Evolutionary conservation across 345 rosid genomes (phyloP), one percentile per base, ranked within the genome.

Genomic region (Heritiera fomes): DNA sequence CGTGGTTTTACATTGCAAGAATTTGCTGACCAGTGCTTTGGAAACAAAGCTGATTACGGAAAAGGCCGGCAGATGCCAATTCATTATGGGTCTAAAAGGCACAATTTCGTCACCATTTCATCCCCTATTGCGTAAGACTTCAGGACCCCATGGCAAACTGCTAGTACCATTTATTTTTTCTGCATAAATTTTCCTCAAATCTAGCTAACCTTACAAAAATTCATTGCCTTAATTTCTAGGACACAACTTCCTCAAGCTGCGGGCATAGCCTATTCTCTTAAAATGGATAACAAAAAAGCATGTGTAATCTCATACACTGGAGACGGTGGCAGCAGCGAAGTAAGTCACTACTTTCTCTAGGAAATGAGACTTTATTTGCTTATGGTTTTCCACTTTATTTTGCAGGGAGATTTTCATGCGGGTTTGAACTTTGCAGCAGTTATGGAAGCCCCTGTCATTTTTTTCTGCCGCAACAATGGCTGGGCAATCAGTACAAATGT

Each of bases 41-140:
- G 93, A 6, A 91, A 93, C 83, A 87, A 84, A 55, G 84, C 80
- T 78, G 98, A 93, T 74, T 81, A 88, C 75, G 98, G 98, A 18
- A 93, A 89, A 89, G 98, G 96, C 53, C 80, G 96, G 80, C 98
- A 93, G 84, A 93, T 93, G 98, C 94, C 96, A 7, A 67, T 91
- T 65, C 98, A 93, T 81, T 93, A 93, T 62, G 98, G 98, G 20
- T 93, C 97, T 55, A 88, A 87, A 40, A 84, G 87, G 88, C 98
- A 62, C 81, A 93, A 91, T 18, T 93, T 89, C 83, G 70, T 93
- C 79, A 93, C 98, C 1, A 83, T 93, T 46, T 90, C 94, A 14
- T 91, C 98, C 0, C 93, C 97, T 12, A 84, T 93, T 0, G 93
- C 91, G 97, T 93, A 85, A 81, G 78, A 41, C 58, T 52, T 23